Percentiles rank a stretch among this genome's conserved stretches.
Conservation (phyloP, 371 early-diverging fungal species). For the Mucor piriformis region DNA sequence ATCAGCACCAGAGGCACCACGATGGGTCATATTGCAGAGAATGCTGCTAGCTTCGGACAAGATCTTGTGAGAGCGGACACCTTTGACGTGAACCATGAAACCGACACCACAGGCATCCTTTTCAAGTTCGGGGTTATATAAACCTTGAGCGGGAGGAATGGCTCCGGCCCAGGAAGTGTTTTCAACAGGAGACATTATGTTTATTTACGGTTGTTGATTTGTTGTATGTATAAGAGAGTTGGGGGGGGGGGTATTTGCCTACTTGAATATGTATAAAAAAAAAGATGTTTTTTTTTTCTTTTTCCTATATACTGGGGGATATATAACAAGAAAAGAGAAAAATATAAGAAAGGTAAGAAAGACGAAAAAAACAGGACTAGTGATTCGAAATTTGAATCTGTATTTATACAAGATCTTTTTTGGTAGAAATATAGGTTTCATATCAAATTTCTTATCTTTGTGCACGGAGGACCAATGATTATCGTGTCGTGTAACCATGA, state of each 20-base stretch:
- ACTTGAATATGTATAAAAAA: constrained; percentile 1
- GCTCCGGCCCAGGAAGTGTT: constrained; percentile 79
- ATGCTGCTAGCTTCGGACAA: constrained; percentile 85
- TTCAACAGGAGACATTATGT: constrained; percentile 13
- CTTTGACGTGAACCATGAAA: constrained; percentile 92
- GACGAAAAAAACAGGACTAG: too few species aligned
- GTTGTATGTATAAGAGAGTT: constrained; percentile 1
- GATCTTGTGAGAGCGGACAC: constrained; percentile 82
- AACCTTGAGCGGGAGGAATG: constrained; percentile 84
- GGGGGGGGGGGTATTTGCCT: background rate
- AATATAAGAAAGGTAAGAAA: background rate
- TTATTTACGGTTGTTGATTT: background rate
- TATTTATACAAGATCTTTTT: background rate
- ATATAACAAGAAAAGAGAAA: background rate
- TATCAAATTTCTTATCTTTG: constrained; percentile 23
- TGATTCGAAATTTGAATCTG: background rate
- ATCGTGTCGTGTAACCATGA: constrained; percentile 14
- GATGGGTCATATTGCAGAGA: constrained; percentile 97
- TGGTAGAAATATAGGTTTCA: constrained; percentile 18
- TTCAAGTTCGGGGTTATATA: constrained; percentile 89
- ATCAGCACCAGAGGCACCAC: constrained; percentile 94
- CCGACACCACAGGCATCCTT: constrained; percentile 98
- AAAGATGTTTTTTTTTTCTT: background rate
- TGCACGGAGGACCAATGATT: constrained; percentile 25
- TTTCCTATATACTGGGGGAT: constrained; percentile 1